Conservation (phyloP, 805 yeast genomes). For the Helenozyma baotianmanensis region DNA sequence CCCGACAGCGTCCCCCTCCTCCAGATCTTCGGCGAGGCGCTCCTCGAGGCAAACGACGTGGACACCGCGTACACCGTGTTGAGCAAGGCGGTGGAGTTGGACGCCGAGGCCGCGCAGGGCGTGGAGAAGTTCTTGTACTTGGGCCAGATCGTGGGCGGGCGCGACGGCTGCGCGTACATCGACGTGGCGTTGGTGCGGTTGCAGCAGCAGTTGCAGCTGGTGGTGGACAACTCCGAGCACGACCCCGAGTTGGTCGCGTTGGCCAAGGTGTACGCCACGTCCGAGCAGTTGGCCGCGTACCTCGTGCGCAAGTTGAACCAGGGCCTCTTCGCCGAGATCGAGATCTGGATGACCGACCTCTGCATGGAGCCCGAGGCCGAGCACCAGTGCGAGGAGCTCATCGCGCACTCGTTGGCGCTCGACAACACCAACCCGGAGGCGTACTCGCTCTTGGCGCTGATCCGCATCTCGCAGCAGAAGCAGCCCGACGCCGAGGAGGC, state of each 20-base stretch:
- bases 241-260: slow-evolving; percentile 23
- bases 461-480: slow-evolving; percentile 82
- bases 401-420: slow-evolving; percentile 57
- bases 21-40: slow-evolving; percentile 67
- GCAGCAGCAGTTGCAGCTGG: slow-evolving; percentile 30
- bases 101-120: slow-evolving; percentile 60
- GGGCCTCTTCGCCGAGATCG: slow-evolving; percentile 81
- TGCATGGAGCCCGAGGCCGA: slow-evolving; percentile 95
- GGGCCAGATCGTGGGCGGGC: slow-evolving; percentile 88
- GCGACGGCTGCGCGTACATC: slow-evolving; percentile 60
- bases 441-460: slow-evolving; percentile 77
- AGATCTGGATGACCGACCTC: slow-evolving; percentile 95
- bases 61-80: slow-evolving; percentile 71
- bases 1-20: slow-evolving; percentile 43
- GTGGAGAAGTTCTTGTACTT: slow-evolving; percentile 83
- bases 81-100: slow-evolving; percentile 57
- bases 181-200: slow-evolving; percentile 59
- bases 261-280: slow-evolving; percentile 20
- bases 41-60: slow-evolving; percentile 74
- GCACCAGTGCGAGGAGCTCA: slow-evolving; percentile 64
- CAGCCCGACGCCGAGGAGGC: slow-evolving; percentile 70
- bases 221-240: slow-evolving; percentile 18
- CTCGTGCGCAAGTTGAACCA: slow-evolving; percentile 60
- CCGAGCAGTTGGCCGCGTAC: slow-evolving; percentile 23
- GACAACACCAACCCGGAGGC: slow-evolving; percentile 70